Evolutionary conservation across 306 rosid genomes (phyloP).

Genomic region (Glycine soja): DNA sequence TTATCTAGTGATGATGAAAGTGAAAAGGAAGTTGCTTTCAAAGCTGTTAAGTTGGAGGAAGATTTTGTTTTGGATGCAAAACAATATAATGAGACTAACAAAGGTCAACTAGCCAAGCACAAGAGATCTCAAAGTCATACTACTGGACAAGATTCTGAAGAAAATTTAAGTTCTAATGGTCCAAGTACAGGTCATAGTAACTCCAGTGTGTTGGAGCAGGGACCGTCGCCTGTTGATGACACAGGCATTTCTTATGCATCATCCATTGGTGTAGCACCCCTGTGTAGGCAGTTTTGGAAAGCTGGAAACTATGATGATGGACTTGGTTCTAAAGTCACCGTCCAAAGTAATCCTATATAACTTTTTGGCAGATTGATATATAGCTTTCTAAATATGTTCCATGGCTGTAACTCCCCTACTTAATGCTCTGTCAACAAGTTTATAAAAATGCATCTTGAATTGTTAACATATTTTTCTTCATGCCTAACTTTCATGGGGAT

Average conservation of each 20-base stretch:
- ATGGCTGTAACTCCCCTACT: conserved; percentile 8
- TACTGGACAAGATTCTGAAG: conserved; percentile 56
- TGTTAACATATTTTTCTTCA: conserved; percentile 17
- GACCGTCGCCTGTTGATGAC: conserved; percentile 67
- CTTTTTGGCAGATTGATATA: background rate
- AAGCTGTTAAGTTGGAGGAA: conserved; percentile 65
- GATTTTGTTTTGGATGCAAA: conserved; percentile 36
- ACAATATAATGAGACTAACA: conserved; percentile 34
- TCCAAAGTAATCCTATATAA: conserved; percentile 66
- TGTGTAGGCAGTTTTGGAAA: conserved; percentile 91
- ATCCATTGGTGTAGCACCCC: conserved; percentile 65
- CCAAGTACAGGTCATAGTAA: conserved; percentile 67
- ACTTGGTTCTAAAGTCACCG: conserved; percentile 57
- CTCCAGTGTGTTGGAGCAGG: conserved; percentile 78
- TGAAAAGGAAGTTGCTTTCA: conserved; percentile 52
- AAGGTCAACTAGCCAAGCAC: conserved; percentile 39
- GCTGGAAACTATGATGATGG: conserved; percentile 79
- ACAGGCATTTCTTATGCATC: conserved; percentile 63
- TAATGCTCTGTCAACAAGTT: conserved; percentile 20
- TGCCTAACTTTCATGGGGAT: background rate
- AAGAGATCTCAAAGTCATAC: conserved; percentile 39
- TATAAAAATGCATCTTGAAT: conserved; percentile 1
- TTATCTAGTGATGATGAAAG: conserved; percentile 79
- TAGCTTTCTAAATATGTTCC: conserved; percentile 37
- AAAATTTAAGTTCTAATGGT: conserved; percentile 61